Evolutionary conservation across 208 protist species (phyloP).

Genomic region (Porcisia hertigi): DNA sequence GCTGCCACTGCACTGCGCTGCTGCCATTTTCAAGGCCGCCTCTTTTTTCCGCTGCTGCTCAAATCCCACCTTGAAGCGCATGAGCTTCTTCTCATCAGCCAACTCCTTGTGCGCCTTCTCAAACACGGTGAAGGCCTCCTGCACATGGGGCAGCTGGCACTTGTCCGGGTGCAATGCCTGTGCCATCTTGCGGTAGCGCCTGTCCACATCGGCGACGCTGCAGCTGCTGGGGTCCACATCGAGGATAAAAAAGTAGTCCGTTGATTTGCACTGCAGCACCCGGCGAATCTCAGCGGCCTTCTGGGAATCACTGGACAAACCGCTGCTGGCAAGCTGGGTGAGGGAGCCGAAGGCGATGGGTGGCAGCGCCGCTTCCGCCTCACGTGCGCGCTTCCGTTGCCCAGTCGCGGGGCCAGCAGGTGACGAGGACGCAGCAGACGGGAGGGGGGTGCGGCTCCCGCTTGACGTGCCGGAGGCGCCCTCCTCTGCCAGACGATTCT

Average conservation of each 20-base stretch:
- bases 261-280: slow-evolving; percentile 70
- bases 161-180: slow-evolving; percentile 90
- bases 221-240: slow-evolving; percentile 69
- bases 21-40: slow-evolving; percentile 36
- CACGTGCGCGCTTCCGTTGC: slow-evolving; percentile 7
- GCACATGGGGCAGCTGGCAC: slow-evolving; percentile 75
- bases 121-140: slow-evolving; percentile 75
- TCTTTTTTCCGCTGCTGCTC: slow-evolving; percentile 64
- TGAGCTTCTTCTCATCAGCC: slow-evolving; percentile 60
- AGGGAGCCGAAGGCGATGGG: slow-evolving; percentile 45
- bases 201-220: slow-evolving; percentile 66
- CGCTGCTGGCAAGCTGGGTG: slow-evolving; percentile 36
- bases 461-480: slow-evolving; percentile 3
- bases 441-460: neutral
- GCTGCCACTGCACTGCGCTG: slow-evolving; percentile 5
- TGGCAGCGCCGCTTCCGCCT: slow-evolving; percentile 10
- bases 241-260: slow-evolving; percentile 80
- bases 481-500: slow-evolving; percentile 52
- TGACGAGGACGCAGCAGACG: slow-evolving; percentile 12
- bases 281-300: slow-evolving; percentile 78
- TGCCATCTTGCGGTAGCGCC: slow-evolving; percentile 78
- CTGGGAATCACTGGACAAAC: slow-evolving; percentile 61
- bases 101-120: slow-evolving; percentile 86
- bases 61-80: slow-evolving; percentile 66
- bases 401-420: neutral